Evolutionary conservation across 1,139 yeast species (phyloP).

Genomic region (Yamadazyma atlantica): DNA sequence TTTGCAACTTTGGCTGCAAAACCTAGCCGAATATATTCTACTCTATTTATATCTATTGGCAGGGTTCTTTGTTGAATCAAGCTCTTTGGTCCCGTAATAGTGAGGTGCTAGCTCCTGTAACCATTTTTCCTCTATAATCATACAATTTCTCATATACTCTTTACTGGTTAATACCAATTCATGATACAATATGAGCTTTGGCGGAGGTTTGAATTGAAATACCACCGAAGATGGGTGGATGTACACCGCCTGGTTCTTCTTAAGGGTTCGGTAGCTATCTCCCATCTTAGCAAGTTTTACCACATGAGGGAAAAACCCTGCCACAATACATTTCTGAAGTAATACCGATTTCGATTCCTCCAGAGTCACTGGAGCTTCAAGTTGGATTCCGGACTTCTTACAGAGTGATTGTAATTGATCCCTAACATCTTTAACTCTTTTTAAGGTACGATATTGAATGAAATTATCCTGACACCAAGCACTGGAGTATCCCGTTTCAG

Average conservation of each 20-base stretch:
- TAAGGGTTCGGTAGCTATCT: constrained; percentile 63
- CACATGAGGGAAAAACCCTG: constrained; percentile 83
- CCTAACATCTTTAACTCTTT: constrained; percentile 69
- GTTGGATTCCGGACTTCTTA: constrained; percentile 51
- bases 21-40: no score
- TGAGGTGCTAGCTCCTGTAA: constrained; percentile 24
- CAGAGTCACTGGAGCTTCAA: constrained; percentile 5
- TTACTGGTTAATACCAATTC: constrained; percentile 84
- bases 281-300: constrained; percentile 73
- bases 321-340: constrained; percentile 66
- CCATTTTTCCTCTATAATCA: constrained; percentile 61
- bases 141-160: constrained; percentile 87
- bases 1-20: no score
- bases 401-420: constrained; percentile 69
- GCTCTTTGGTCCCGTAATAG: constrained; percentile 21
- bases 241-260: constrained; percentile 63
- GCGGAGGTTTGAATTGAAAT: constrained; percentile 62
- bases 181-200: constrained; percentile 71
- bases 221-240: constrained; percentile 84
- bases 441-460: constrained; percentile 71
- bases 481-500: constrained; percentile 61
- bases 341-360: constrained; percentile 25
- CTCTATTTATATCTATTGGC: background rate
- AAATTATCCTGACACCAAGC: constrained; percentile 90
- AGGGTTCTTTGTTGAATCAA: constrained; percentile 12